phyloP scores from a whole-genome alignment of 129 eudicot genomes.

The Mikania micrantha region DNA sequence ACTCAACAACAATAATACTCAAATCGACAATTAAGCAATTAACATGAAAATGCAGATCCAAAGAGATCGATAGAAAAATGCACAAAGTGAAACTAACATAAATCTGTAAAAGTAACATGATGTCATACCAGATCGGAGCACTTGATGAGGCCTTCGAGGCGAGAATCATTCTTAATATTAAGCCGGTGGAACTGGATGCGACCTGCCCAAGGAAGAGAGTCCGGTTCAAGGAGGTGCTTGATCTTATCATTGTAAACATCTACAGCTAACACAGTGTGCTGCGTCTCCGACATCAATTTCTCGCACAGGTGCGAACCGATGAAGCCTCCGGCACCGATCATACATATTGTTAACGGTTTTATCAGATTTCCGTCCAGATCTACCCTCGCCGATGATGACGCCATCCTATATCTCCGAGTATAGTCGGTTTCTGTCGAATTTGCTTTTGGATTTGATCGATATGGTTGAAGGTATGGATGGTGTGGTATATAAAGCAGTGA shows the following conservation, averaged over 20 bases:
- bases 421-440: neutral
- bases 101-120: neutral
- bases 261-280: slow-evolving; percentile 78
- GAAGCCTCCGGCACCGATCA: slow-evolving; percentile 99
- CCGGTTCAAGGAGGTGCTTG: slow-evolving; percentile 88
- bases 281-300: slow-evolving; percentile 74
- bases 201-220: slow-evolving; percentile 57
- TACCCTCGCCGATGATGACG: slow-evolving; percentile 42
- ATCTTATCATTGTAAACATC: slow-evolving; percentile 94
- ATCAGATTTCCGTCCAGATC: slow-evolving; percentile 95
- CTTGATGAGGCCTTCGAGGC: slow-evolving; percentile 94
- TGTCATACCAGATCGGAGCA: slow-evolving; percentile 84
- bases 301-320: slow-evolving; percentile 97
- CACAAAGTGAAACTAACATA: neutral
- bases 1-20: neutral
- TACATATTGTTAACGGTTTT: slow-evolving; percentile 73
- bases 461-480: slow-evolving; percentile 6
- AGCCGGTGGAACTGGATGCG: slow-evolving; percentile 91
- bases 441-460: slow-evolving; percentile 15
- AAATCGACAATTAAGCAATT: neutral
- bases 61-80: too few species aligned
- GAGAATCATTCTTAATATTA: slow-evolving; percentile 90
- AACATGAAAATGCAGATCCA: slow-evolving; percentile 11
- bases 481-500: slow-evolving; percentile 18
- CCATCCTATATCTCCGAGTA: slow-evolving; percentile 7